phyloP scores from a whole-genome alignment of 2,329 filamentous ascomycete genomes.

The Aspergillus puulaauensis region DNA sequence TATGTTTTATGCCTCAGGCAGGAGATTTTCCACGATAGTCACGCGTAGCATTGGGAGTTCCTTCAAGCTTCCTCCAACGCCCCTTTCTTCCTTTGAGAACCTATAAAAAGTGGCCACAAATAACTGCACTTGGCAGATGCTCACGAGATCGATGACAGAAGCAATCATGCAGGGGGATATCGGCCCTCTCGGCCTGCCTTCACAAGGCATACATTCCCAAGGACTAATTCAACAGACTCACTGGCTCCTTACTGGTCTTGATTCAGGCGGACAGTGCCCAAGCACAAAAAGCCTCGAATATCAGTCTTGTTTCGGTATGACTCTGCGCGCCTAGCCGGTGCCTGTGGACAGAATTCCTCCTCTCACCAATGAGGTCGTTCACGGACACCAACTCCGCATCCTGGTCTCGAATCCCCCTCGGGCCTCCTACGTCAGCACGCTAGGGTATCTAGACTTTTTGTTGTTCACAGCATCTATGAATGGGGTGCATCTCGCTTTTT shows the following conservation, averaged over 20 bases:
- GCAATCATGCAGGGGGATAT: background rate
- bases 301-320: background rate
- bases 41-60: background rate
- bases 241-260: background rate
- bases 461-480: background rate
- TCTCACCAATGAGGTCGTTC: background rate
- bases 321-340: background rate
- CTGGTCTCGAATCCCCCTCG: background rate
- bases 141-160: background rate
- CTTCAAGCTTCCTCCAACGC: background rate
- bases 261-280: background rate
- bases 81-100: background rate
- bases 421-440: slow-evolving; percentile 5
- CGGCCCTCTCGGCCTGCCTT: background rate
- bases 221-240: background rate
- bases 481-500: background rate
- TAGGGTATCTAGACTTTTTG: background rate
- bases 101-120: slow-evolving; percentile 7
- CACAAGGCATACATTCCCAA: background rate
- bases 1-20: background rate
- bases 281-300: background rate
- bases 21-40: background rate
- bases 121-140: background rate
- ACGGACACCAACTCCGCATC: background rate
- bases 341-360: background rate